Conservation (phyloP, 228 moss, liverwort and hornwort species). For the Sphagnum magellanicum region DNA sequence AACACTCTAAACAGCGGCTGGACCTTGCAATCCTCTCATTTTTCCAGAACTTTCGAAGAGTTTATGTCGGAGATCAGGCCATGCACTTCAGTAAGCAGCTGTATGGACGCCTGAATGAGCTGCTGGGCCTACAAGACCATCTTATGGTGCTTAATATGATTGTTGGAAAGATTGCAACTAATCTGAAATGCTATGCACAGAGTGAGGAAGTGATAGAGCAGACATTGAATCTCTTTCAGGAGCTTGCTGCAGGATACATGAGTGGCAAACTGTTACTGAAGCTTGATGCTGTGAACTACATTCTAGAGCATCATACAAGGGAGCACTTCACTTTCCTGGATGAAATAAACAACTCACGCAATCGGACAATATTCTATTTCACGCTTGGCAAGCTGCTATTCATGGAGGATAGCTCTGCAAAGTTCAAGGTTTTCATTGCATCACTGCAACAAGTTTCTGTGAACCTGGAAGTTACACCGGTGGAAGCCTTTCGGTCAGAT, state of each 20-base stretch:
- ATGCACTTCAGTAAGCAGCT: conserved; percentile 71
- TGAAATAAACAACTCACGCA: conserved; percentile 50
- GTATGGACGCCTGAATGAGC: conserved; percentile 56
- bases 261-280: conserved; percentile 65
- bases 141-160: conserved; percentile 55
- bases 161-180: conserved; percentile 60
- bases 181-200: conserved; percentile 62
- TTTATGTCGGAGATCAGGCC: conserved; percentile 68
- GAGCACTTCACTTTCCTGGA: conserved; percentile 65
- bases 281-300: conserved; percentile 67
- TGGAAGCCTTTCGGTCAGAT: conserved; percentile 45
- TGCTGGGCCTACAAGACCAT: conserved; percentile 58
- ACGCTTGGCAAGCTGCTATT: conserved; percentile 64
- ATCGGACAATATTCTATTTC: conserved; percentile 63
- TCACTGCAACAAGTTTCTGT: conserved; percentile 59
- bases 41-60: conserved; percentile 65
- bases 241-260: conserved; percentile 68
- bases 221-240: conserved; percentile 62
- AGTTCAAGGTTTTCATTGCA: conserved; percentile 65
- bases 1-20: conserved; percentile 56
- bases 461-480: conserved; percentile 51
- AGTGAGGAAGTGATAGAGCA: conserved; percentile 72
- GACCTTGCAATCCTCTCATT: conserved; percentile 64
- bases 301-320: conserved; percentile 62
- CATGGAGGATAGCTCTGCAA: conserved; percentile 68